Base-by-base conservation (phyloP, 768 basidiomycete species). In the Stropharia rugosoannulata region DNA sequence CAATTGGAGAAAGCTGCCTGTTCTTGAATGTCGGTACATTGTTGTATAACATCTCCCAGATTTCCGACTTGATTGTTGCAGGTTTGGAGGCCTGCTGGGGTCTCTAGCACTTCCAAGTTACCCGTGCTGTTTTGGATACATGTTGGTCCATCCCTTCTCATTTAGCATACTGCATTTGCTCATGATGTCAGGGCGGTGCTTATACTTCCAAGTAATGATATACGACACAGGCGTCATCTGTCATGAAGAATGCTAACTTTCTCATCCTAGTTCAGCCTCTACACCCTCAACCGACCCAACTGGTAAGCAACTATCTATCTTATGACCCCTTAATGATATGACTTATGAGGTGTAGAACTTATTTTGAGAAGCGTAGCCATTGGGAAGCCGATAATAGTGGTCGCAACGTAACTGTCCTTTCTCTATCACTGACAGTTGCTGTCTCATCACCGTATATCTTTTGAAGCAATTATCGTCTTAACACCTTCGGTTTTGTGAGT, bases 401-500 rank as follows among this genome's bases (percentile, higher is more conserved):
- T 83, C 35, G 79, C 80, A 5, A 72, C 75, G 80, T 80, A 55
- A 51, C 69, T 51, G 12, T 18, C 16, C 38, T 40, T 42, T 38
- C 36, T 37, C n/a, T 41, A 51, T 42, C 39, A n/a, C n/a, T 29
- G 25, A 25, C 36, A 1, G 27, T 18, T 16, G 2, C 6, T 19
- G 5, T 12, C 46, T 15, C 39, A 19, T 43, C 5, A 38, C 13
- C 37, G 15, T 16, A 16, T 16, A 13, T 44, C 9, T 41, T 18
- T 27, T 5, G 51, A 39, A 83, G 80, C 4, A 84, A 85, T 62
- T 84, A 83, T 57, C 80, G 82, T 5, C 55, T 83, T 36, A 84
- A 83, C 60, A 79, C 80, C 1, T 83, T 83, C 57, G 82, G 82
- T 46, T 85, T 84, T 54, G 80, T 82, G 38, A 57, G 16, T 43